Evolutionary conservation across 352 stramenopile species (phyloP).

Genomic region (Stephanocyclus meneghinianus): DNA sequence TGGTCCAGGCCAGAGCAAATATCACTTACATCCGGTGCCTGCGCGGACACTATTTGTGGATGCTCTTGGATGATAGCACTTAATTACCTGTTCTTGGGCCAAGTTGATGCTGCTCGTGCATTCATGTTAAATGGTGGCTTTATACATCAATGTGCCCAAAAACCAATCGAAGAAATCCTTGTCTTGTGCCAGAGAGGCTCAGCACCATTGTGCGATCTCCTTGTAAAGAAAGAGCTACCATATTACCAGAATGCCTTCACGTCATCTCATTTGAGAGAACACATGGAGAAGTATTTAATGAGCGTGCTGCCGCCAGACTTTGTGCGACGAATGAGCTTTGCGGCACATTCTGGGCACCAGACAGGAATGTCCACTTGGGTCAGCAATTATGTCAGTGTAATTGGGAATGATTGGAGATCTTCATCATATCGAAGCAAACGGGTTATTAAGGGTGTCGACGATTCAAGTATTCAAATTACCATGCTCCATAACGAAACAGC

Average conservation of each 20-base stretch:
- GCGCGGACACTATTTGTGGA: constrained; percentile 7
- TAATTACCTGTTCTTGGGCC: constrained; percentile 6
- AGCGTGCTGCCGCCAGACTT: background rate
- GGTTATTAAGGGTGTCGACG: background rate
- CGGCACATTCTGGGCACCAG: background rate
- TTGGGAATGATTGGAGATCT: constrained; percentile 9
- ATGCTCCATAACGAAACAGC: constrained; percentile 3
- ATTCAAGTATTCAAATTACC: background rate
- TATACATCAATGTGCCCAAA: constrained; percentile 8
- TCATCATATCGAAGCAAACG: background rate
- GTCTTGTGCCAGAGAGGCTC: background rate
- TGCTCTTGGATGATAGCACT: constrained; percentile 13
- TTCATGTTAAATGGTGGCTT: constrained; percentile 11
- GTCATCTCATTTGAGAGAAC: background rate
- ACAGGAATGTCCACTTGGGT: constrained; percentile 1
- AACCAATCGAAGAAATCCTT: background rate
- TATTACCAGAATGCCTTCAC: constrained; percentile 2
- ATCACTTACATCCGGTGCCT: background rate
- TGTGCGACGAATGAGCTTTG: constrained; percentile 9
- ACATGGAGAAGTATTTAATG: constrained; percentile 7
- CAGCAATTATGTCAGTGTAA: background rate
- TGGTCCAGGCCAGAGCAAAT: background rate
- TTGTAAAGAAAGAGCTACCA: constrained; percentile 1
- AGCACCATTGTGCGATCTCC: background rate
- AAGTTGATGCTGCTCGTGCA: constrained; percentile 2